Evolutionary conservation across 2,329 filamentous ascomycete species (phyloP), one percentile per base, ranked within the genome.

Genomic region (Colletotrichum sp.): DNA sequence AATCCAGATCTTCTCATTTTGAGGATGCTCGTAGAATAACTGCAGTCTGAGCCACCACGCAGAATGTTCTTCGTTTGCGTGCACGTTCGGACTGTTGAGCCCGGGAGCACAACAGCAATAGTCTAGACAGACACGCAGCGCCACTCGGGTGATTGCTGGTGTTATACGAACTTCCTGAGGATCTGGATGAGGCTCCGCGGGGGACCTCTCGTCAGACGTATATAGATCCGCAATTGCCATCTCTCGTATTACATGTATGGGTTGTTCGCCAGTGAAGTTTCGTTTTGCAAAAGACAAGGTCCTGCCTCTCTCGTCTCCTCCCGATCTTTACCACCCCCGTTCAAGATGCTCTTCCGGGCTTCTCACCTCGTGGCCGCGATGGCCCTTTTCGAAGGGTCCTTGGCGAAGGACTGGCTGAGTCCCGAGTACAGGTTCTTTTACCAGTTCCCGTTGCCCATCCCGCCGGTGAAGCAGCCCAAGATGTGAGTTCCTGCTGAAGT

Each of bases 381-480:
- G 61, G 71, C 71, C n/a, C 71, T 73, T 9, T 34, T 70, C 12
- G 62, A 66, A 21, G 64, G 31, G 43, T 66, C 63, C 15, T 62
- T 43, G 33, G 62, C 64, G 7, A 55, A 55, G 16, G 77, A 79
- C 34, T 77, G 76, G 75, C 38, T 77, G 11, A 80, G 79, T 47
- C 83, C 84, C 4, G 80, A 80, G 33, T 85, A 85, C 75, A 77
- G 77, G 64, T 81, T 81, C 77, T 79, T 85, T 38, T 86, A 82
- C 75, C 74, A 83, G 57, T 81, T 81, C 16, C 81, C 86, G 9
- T 81, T 89, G 3, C 86, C 87, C 2, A 85, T 87, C 36, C 83
- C 86, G 8, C 83, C 86, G 1, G 74, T 85, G 8, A 87, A 87
- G 75, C 74, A 83, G 59, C 81, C 83, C 8, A 82, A 82, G 66